Evolutionary conservation across 495 filamentous ascomycete genomes (phyloP).

Genomic region (Haplographium delicatum): DNA sequence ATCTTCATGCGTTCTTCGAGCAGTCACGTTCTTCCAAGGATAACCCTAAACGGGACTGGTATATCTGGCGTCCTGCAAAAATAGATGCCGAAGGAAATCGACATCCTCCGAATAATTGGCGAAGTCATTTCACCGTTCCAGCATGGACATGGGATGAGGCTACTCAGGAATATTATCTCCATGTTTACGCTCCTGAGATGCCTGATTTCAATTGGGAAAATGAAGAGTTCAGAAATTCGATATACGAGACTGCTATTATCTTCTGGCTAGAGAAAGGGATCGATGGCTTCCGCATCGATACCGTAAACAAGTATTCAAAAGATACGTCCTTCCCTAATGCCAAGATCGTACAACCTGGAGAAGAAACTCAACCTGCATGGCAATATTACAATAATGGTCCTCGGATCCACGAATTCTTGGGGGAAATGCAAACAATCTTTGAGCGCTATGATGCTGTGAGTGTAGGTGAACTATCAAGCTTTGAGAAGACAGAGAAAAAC

Average conservation of each 20-base stretch:
- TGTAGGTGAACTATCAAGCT: conserved; percentile 60
- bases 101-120: conserved; percentile 56
- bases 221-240: conserved; percentile 44
- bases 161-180: conserved; percentile 55
- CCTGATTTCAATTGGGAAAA: conserved; percentile 64
- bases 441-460: conserved; percentile 55
- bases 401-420: conserved; percentile 54
- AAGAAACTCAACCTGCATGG: conserved; percentile 45
- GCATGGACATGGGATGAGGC: conserved; percentile 52
- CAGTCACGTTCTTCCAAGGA: conserved; percentile 48
- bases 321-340: conserved; percentile 52
- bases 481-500: conserved; percentile 41
- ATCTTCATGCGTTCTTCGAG: conserved; percentile 59
- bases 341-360: conserved; percentile 39
- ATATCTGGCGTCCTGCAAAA: conserved; percentile 52
- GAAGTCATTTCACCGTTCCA: conserved; percentile 35
- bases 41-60: conserved; percentile 54
- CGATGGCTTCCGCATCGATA: conserved; percentile 59
- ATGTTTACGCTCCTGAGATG: conserved; percentile 49
- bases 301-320: conserved; percentile 61
- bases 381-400: conserved; percentile 55
- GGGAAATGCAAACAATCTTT: conserved; percentile 50
- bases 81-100: conserved; percentile 47
- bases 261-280: conserved; percentile 57
- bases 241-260: conserved; percentile 45